Percentiles rank a stretch among this genome's conserved stretches.
phyloP scores from a whole-genome alignment of 305 asterid species.

The Fraxinus xanthoxyloides region DNA sequence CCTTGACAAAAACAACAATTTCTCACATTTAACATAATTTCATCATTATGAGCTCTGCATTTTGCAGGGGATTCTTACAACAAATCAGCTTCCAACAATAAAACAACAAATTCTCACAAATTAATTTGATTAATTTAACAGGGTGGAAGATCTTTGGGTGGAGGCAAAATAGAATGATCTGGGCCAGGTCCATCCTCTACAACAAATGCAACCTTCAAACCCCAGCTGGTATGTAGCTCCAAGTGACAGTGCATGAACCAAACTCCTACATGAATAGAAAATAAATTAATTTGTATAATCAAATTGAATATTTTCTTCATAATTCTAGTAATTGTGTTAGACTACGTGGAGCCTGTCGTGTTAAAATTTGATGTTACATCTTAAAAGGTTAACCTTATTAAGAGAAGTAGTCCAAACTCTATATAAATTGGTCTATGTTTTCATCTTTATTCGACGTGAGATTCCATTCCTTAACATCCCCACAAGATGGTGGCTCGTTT shows the following conservation, averaged over 20 bases:
- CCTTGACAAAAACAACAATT: too few species aligned
- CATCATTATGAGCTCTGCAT: slow-evolving; percentile 6
- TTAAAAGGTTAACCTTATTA: too few species aligned
- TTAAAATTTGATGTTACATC: too few species aligned
- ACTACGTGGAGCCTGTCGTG: background rate
- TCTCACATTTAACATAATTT: background rate
- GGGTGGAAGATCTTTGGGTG: slow-evolving; percentile 49
- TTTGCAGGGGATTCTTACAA: slow-evolving; percentile 22
- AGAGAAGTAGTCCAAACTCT: too few species aligned
- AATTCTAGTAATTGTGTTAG: background rate
- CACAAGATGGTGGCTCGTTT: too few species aligned
- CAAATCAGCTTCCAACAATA: background rate
- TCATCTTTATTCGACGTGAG: too few species aligned
- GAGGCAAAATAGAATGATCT: slow-evolving; percentile 40
- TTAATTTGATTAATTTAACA: slow-evolving; percentile 18
- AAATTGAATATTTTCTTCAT: background rate
- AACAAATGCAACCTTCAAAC: slow-evolving; percentile 48
- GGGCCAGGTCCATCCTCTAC: slow-evolving; percentile 46
- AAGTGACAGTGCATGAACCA: slow-evolving; percentile 58
- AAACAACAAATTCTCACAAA: background rate
- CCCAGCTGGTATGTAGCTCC: slow-evolving; percentile 58
- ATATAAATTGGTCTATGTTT: too few species aligned
- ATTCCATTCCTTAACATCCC: too few species aligned
- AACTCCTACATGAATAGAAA: slow-evolving; percentile 30
- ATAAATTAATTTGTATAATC: background rate